Conservation (phyloP, 805 yeast genomes). For the Kregervanrija fluxuum region DNA sequence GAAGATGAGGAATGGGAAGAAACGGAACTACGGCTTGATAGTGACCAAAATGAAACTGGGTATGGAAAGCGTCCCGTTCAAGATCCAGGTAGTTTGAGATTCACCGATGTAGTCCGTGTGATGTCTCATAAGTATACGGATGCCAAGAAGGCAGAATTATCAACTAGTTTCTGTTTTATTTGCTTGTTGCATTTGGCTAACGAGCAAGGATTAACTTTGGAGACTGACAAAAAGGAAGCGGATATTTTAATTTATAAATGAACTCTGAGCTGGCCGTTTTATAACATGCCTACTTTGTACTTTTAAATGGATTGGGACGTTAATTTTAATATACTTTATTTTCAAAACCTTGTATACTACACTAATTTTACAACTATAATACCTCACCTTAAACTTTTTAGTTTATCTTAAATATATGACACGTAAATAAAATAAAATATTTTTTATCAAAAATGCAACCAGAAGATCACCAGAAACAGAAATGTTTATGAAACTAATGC, state of each 20-base stretch:
- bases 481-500: not conserved
- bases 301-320: too few species aligned
- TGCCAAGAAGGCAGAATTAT: constrained; percentile 34
- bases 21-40: not conserved
- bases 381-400: too few species aligned
- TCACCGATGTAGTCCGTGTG: constrained; percentile 30
- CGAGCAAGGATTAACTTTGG: constrained; percentile 37
- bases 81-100: constrained; percentile 13
- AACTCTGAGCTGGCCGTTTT: not conserved
- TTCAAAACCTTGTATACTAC: too few species aligned
- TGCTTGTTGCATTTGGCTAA: constrained; percentile 44
- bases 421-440: too few species aligned
- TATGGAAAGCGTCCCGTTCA: not conserved
- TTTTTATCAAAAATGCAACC: not conserved
- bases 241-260: constrained; percentile 29
- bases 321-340: too few species aligned
- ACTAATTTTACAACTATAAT: too few species aligned
- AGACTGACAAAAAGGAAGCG: constrained; percentile 27
- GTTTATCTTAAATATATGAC: too few species aligned
- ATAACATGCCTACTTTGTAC: too few species aligned
- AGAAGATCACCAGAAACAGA: not conserved
- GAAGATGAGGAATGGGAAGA: constrained; percentile 9
- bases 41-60: not conserved
- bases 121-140: constrained; percentile 31
- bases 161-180: constrained; percentile 45